Base-by-base conservation (phyloP, 805 yeast species). In the Diddensiella caesifluorescens region DNA sequence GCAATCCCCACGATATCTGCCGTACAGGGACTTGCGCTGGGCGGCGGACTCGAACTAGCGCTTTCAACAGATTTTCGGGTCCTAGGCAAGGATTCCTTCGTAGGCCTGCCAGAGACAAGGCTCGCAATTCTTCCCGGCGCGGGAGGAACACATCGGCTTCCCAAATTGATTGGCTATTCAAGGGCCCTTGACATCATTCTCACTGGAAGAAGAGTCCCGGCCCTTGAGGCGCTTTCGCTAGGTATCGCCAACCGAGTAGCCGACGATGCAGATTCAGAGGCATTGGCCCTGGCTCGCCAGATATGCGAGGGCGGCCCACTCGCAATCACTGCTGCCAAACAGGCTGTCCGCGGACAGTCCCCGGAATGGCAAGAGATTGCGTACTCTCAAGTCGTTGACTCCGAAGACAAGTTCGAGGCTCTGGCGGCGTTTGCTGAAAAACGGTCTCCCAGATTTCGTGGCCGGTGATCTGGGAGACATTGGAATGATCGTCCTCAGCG, bases 51-150 rank as follows among this genome's bases (percentile, higher is more conserved):
- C 22, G 74, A 69, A 44, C 43, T 69, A 21, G 71, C 73, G 1
- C 60, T 69, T 59, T 48, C 60, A 20, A 53, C 62, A 20, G 74
- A 69, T 46, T 59, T 69, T 41, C 51, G 70, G 22, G 68, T 68
- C 21, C 54, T 65, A 19, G 55, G 67, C 4, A 43, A 53, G 5
- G 46, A 41, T 15, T 63, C 71, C 5, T 36, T 44, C 20, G 66
- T 69, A 37, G 73, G 71, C 0, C 64, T 67, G 13, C 71, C 74
- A 5, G 74, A 69, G 50, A 64, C 69, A 26, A 55, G 62, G 22
- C 49, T 69, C 19, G 74, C 72, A 2, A 62, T 69, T n/a, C 54
- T 72, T 23, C 76, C 77, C 29, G 73, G 73, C 1, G 71, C 71
- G 20, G 74, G 74, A 13, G 74, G 72, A 7, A 68, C 73, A 2